A percentile compares a stretch with the other conserved stretches of the same genome.
Evolutionary conservation across 2,329 filamentous ascomycete genomes (phyloP).

Genomic region (Rhynchosporium agropyri): DNA sequence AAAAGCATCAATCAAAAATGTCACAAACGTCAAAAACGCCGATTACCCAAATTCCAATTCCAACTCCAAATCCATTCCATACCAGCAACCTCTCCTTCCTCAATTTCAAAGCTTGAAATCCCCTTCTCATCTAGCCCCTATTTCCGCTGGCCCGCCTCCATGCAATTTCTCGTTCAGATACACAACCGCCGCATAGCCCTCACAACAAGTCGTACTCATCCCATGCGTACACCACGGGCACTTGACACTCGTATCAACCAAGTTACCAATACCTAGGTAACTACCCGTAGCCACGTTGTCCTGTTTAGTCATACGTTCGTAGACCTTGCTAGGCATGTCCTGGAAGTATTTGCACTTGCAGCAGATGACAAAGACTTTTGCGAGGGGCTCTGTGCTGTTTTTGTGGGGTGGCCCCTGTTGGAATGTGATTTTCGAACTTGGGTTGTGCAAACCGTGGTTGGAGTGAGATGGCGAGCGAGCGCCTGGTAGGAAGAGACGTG

Average conservation of each 20-base stretch:
- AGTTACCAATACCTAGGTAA: slow-evolving; percentile 55
- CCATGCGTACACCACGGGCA: slow-evolving; percentile 74
- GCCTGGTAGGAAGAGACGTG: slow-evolving; percentile 31
- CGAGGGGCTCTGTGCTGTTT: slow-evolving; percentile 43
- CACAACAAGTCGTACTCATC: slow-evolving; percentile 70
- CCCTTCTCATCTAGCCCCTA: background rate
- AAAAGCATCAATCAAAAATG: background rate
- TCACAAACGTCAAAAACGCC: background rate
- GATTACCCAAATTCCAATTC: background rate
- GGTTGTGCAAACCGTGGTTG: too few relatives aligned
- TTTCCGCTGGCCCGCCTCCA: slow-evolving; percentile 34
- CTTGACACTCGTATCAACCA: slow-evolving; percentile 62
- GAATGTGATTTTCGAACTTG: slow-evolving; percentile 9
- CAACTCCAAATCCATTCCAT: background rate
- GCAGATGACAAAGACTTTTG: slow-evolving; percentile 68
- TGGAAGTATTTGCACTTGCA: slow-evolving; percentile 66
- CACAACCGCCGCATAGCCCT: slow-evolving; percentile 68
- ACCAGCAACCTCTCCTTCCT: background rate
- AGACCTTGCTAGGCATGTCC: slow-evolving; percentile 65
- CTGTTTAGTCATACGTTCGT: slow-evolving; percentile 65
- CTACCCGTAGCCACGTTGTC: slow-evolving; percentile 57
- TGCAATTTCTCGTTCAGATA: slow-evolving; percentile 67
- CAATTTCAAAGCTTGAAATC: background rate
- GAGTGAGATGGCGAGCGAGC: slow-evolving; percentile 13
- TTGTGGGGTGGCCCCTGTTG: slow-evolving; percentile 14